A percentile compares a stretch with the other conserved stretches of the same genome.
These are phyloP conservation scores for Malassezia slooffiae DNA, from an alignment of 1,284 basidiomycete genomes.

Conservation along the genomic window DNA sequence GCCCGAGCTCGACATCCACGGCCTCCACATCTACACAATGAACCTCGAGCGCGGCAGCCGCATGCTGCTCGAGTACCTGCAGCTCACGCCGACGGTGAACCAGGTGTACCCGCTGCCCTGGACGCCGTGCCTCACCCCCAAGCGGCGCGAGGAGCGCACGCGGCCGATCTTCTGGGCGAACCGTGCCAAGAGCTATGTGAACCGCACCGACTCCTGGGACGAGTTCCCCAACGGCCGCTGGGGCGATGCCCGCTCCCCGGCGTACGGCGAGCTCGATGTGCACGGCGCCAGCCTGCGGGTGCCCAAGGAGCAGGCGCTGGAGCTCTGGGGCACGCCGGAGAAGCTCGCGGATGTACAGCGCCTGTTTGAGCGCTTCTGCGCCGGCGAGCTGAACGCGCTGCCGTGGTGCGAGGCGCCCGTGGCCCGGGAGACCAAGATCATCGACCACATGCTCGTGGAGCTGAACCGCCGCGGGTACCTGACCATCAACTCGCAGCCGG, in stretches of 20 bases:
- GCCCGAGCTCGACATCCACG: conserved; percentile 32
- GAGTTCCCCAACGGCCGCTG: conserved; percentile 98
- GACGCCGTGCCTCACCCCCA: conserved; percentile 40
- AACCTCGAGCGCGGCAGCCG: conserved; percentile 44
- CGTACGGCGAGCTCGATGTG: conserved; percentile 93
- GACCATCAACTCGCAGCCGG: conserved; percentile 96
- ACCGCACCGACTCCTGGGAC: conserved; percentile 61
- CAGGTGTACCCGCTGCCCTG: conserved; percentile 42
- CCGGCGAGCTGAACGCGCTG: conserved; percentile 53
- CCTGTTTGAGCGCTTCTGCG: conserved; percentile 47
- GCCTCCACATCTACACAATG: conserved; percentile 47
- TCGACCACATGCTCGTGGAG: conserved; percentile 64
- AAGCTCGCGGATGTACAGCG: conserved; percentile 35
- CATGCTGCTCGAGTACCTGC: conserved; percentile 45
- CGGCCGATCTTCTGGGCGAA: conserved; percentile 47
- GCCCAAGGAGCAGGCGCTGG: conserved; percentile 63
- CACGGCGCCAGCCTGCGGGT: conserved; percentile 56
- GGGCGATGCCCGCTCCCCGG: conserved; percentile 88
- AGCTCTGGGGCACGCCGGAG: conserved; percentile 25
- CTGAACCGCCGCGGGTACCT: conserved; percentile 79
- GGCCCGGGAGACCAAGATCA: conserved; percentile 72
- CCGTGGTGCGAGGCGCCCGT: conserved; percentile 92
- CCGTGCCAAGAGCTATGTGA: conserved; percentile 39
- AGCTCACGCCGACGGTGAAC: conserved; percentile 36
- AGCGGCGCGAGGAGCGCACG: conserved; percentile 43